A percentile compares a stretch with the other conserved stretches of the same genome.
These are phyloP conservation scores for Basipetospora chlamydospora DNA, from an alignment of 2,329 filamentous ascomycete genomes.

Conservation along the genomic window DNA sequence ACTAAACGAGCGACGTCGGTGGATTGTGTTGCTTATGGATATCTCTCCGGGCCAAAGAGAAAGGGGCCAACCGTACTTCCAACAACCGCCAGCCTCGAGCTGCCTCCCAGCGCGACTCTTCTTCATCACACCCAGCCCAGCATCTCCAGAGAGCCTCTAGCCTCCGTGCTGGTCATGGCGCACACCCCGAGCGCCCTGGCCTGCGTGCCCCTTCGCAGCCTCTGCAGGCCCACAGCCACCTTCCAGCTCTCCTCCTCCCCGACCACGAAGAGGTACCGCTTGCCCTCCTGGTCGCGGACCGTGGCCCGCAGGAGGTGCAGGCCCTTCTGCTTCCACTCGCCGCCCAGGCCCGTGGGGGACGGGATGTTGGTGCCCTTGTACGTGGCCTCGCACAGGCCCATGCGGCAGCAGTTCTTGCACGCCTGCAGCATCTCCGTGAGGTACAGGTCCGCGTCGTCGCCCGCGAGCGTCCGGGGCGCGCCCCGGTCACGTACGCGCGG, in stretches of 20 bases:
- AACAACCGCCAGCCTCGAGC: background rate
- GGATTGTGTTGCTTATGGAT: too few species aligned
- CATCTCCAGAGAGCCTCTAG: slow-evolving; percentile 39
- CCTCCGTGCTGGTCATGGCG: slow-evolving; percentile 38
- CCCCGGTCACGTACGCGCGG: slow-evolving; percentile 33
- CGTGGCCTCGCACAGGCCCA: slow-evolving; percentile 31
- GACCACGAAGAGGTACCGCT: slow-evolving; percentile 50
- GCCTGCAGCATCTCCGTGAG: slow-evolving; percentile 46
- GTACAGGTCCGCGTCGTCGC: slow-evolving; percentile 53
- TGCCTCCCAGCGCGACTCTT: background rate
- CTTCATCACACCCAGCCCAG: slow-evolving; percentile 32
- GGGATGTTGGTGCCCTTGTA: slow-evolving; percentile 28
- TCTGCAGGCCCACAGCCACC: slow-evolving; percentile 45
- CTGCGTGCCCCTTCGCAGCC: slow-evolving; percentile 44
- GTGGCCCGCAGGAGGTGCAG: slow-evolving; percentile 50
- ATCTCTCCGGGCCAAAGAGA: too few species aligned
- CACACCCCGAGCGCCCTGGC: slow-evolving; percentile 44
- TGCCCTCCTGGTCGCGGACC: slow-evolving; percentile 50
- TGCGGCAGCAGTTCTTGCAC: slow-evolving; percentile 50
- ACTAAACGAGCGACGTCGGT: too few species aligned
- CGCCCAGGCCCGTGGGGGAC: slow-evolving; percentile 28
- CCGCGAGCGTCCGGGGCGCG: slow-evolving; percentile 36
- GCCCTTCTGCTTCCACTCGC: slow-evolving; percentile 38
- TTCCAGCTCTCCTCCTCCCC: slow-evolving; percentile 55
- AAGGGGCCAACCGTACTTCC: too few species aligned